These are phyloP conservation scores for Erysimum cheiranthoides DNA, from an alignment of 345 rosid genomes.

Conservation along the genomic window DNA sequence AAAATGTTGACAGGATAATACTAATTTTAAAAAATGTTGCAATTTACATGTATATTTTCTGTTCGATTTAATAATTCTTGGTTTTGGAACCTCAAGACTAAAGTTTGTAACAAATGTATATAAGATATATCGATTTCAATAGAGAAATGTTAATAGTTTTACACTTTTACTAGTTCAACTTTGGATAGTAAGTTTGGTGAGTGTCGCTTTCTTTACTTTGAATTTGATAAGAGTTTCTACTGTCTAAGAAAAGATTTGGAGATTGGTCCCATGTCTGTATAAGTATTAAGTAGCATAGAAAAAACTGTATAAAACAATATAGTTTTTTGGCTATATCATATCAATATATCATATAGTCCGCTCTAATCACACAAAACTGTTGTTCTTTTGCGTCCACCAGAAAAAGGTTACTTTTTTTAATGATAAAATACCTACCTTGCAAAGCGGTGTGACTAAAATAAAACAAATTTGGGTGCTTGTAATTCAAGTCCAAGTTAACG, in stretches of 20 bases:
- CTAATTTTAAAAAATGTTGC: not conserved
- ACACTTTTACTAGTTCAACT: conserved; percentile 9
- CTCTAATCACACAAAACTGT: conserved; percentile 2
- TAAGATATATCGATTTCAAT: conserved; percentile 13
- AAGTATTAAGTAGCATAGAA: conserved; percentile 8
- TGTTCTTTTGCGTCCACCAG: not conserved
- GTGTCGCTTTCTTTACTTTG: conserved; percentile 38
- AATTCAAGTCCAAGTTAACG: conserved; percentile 7
- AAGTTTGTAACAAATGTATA: conserved; percentile 23
- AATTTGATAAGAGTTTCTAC: conserved; percentile 20
- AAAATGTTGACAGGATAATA: not conserved
- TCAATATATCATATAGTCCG: not conserved
- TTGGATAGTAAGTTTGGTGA: conserved; percentile 38
- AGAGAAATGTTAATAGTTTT: not conserved
- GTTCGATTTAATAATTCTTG: not conserved
- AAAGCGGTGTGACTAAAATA: not conserved
- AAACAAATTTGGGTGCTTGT: not conserved
- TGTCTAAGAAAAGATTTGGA: not conserved
- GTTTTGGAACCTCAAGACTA: conserved; percentile 14
- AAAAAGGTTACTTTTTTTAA: not conserved
- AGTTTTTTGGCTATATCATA: conserved; percentile 17
- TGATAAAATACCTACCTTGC: not conserved
- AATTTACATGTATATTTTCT: not conserved
- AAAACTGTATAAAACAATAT: conserved; percentile 24
- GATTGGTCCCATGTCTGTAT: conserved; percentile 14